Evolutionary conservation across 495 filamentous ascomycete species (phyloP).

Genomic region (Aspergillus cavernicola): DNA sequence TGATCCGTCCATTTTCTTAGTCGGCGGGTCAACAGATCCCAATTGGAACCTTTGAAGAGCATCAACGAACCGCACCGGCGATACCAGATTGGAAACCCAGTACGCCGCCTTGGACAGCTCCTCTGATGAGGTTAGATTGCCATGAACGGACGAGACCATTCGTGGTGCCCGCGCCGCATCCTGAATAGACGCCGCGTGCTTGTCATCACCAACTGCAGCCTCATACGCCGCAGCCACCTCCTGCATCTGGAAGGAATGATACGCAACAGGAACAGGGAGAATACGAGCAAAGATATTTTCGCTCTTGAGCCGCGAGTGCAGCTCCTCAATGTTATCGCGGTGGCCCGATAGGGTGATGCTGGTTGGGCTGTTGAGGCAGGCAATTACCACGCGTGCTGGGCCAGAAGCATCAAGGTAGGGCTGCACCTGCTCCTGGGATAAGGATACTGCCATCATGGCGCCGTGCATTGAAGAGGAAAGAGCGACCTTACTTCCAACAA

Average conservation of each 20-base stretch:
- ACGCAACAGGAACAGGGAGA: neutral
- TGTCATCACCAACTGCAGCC: too few species aligned
- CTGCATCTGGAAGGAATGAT: neutral
- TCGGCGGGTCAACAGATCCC: too few species aligned
- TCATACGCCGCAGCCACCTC: neutral
- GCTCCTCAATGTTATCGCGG: constrained; percentile 22
- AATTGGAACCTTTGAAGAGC: neutral
- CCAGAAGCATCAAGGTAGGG: constrained; percentile 13
- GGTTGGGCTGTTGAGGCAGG: constrained; percentile 41
- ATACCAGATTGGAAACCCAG: neutral
- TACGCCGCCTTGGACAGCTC: neutral
- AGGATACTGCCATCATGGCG: constrained; percentile 1
- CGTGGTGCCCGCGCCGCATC: neutral
- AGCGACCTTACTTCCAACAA: too few species aligned
- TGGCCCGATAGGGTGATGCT: constrained; percentile 42
- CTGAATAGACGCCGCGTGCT: too few species aligned
- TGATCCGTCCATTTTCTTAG: too few species aligned
- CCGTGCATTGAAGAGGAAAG: neutral
- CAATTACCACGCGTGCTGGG: constrained; percentile 38
- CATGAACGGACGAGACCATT: neutral
- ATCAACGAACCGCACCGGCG: neutral
- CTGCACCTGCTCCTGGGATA: neutral
- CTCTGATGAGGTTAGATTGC: neutral
- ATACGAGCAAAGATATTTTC: neutral
- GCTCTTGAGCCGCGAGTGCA: neutral